Conservation (phyloP, 106 monocot species). For the Acorus gramineus region DNA sequence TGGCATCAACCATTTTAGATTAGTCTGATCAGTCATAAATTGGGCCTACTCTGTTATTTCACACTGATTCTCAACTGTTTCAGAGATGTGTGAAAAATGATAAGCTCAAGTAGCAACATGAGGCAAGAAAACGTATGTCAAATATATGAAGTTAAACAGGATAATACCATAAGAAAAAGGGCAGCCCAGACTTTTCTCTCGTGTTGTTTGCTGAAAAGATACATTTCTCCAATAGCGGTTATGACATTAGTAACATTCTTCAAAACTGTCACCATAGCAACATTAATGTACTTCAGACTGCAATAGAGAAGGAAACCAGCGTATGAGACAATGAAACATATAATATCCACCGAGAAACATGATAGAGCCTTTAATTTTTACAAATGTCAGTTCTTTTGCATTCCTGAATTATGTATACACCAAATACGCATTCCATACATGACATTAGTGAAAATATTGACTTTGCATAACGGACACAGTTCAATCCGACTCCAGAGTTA, state of each 20-base stretch:
- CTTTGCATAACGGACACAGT: too few species aligned
- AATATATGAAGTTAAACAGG: neutral
- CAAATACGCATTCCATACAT: neutral
- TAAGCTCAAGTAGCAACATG: too few species aligned
- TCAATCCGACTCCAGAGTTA: too few species aligned
- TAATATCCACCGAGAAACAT: neutral
- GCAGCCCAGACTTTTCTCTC: slow-evolving; percentile 70
- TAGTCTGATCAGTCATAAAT: too few species aligned
- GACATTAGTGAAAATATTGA: neutral
- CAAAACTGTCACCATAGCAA: slow-evolving; percentile 93
- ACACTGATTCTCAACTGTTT: too few species aligned
- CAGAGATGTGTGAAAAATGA: too few species aligned
- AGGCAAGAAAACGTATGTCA: neutral
- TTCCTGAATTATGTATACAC: neutral
- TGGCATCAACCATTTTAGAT: too few species aligned
- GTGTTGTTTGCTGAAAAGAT: slow-evolving; percentile 72
- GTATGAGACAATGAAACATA: neutral
- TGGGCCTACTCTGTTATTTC: too few species aligned
- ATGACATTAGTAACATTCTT: slow-evolving; percentile 96
- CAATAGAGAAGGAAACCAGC: slow-evolving; percentile 7
- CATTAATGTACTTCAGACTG: slow-evolving; percentile 93
- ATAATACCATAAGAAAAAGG: slow-evolving; percentile 67
- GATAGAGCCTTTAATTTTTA: neutral
- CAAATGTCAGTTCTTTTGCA: neutral
- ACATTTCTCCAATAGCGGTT: slow-evolving; percentile 86